A percentile compares a stretch with the other conserved stretches of the same genome.
These are phyloP conservation scores for Umbelopsis isabellina DNA, from an alignment of 192 early-diverging fungal genomes.

Conservation along the genomic window DNA sequence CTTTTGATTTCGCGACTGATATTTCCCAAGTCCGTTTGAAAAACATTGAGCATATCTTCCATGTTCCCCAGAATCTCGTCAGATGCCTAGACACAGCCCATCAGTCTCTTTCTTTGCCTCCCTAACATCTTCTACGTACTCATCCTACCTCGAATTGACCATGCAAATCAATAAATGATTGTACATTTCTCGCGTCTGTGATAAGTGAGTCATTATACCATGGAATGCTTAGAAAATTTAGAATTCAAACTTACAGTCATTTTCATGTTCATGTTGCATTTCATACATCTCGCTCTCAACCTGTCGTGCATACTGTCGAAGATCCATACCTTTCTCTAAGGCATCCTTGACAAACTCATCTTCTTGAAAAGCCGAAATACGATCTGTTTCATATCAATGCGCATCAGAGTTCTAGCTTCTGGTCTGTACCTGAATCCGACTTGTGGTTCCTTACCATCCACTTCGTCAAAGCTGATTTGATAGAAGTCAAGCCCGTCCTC, in stretches of 20 bases:
- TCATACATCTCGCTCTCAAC: conserved; percentile 73
- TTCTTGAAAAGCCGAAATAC: conserved; percentile 77
- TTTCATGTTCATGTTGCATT: conserved; percentile 72
- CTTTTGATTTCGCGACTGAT: conserved; percentile 88
- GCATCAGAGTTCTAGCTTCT: background rate
- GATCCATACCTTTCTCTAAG: conserved; percentile 81
- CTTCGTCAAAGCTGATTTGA: conserved; percentile 59
- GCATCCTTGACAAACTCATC: conserved; percentile 84
- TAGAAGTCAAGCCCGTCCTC: conserved; percentile 41
- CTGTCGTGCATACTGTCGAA: conserved; percentile 82
- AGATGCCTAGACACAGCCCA: background rate
- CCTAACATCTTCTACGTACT: background rate
- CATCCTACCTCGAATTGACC: conserved; percentile 59
- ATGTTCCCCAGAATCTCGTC: conserved; percentile 82
- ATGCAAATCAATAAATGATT: conserved; percentile 67
- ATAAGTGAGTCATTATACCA: background rate
- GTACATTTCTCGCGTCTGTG: conserved; percentile 61
- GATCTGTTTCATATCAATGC: conserved; percentile 43
- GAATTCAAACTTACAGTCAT: conserved; percentile 59
- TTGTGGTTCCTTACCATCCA: conserved; percentile 47
- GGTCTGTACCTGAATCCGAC: background rate
- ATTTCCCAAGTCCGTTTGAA: conserved; percentile 85
- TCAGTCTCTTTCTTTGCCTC: background rate
- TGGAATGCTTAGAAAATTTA: background rate
- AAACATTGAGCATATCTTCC: conserved; percentile 82